Evolutionary conservation across 768 basidiomycete species (phyloP).

Genomic region (Chalciporus piperatus): DNA sequence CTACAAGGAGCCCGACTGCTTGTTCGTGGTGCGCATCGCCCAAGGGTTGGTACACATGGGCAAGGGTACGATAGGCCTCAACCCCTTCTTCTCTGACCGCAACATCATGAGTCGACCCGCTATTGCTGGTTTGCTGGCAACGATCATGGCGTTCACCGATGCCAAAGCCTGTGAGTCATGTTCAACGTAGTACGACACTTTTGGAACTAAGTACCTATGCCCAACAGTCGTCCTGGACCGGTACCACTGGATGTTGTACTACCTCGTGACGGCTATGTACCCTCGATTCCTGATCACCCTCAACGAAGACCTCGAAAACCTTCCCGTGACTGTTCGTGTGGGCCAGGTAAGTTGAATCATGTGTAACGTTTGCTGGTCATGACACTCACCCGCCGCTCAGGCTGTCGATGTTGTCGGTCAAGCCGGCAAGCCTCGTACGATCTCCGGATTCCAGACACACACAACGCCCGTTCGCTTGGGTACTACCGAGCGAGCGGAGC

Average conservation of each 20-base stretch:
- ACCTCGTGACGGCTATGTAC: conserved; percentile 95
- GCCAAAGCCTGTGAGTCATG: conserved; percentile 80
- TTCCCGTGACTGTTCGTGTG: conserved; percentile 91
- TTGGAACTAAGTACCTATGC: conserved; percentile 1
- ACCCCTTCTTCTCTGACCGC: conserved; percentile 95
- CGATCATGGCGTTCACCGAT: conserved; percentile 90
- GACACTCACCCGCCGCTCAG: conserved; percentile 17
- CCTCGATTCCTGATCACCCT: conserved; percentile 98
- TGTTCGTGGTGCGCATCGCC: conserved; percentile 94
- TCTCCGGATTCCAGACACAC: conserved; percentile 98
- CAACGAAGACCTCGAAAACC: conserved; percentile 82
- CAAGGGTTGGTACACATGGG: conserved; percentile 99
- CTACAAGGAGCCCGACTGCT: conserved; percentile 92
- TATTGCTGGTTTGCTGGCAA: conserved; percentile 84
- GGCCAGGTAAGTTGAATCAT: conserved; percentile 61
- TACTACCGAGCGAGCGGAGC: conserved; percentile 90
- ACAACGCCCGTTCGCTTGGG: conserved; percentile 94
- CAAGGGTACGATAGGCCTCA: conserved; percentile 95
- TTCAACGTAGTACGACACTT: background rate
- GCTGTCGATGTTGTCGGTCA: conserved; percentile 97
- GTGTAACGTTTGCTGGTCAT: background rate
- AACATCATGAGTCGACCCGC: conserved; percentile 86
- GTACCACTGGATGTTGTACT: conserved; percentile 99
- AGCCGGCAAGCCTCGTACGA: conserved; percentile 94
- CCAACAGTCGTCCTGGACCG: conserved; percentile 86